A percentile compares a stretch with the other conserved stretches of the same genome.
phyloP scores from a whole-genome alignment of 352 stramenopile genomes.

The Phytophthora sansomeana region DNA sequence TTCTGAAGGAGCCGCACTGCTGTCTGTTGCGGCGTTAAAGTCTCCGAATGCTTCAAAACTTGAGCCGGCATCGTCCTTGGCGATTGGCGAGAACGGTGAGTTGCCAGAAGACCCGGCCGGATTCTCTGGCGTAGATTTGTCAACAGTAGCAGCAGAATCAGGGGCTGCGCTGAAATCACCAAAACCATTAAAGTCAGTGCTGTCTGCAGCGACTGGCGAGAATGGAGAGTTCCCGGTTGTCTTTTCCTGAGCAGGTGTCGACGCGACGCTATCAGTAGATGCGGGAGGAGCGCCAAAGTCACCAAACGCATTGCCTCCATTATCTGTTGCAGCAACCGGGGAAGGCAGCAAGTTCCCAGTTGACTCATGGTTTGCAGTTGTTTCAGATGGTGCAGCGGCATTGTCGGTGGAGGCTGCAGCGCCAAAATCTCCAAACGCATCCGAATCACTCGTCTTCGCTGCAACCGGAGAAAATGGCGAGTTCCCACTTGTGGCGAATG shows the following conservation, averaged over 20 bases:
- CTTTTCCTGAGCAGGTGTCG: conserved; percentile 6
- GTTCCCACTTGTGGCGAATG: conserved; percentile 19
- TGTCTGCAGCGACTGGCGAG: conserved; percentile 21
- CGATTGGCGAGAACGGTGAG: conserved; percentile 27
- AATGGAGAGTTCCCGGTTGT: conserved; percentile 33
- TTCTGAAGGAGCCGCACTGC: background rate
- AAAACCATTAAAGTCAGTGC: conserved; percentile 32
- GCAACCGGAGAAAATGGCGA: conserved; percentile 37
- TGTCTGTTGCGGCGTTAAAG: conserved; percentile 17
- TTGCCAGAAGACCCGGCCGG: conserved; percentile 5
- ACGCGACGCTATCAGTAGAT: conserved; percentile 10
- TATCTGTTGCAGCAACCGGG: conserved; percentile 11
- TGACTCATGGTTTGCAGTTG: conserved; percentile 10
- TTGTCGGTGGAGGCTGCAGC: conserved; percentile 18
- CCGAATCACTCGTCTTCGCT: conserved; percentile 8
- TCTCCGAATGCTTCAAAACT: conserved; percentile 28
- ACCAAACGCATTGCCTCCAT: conserved; percentile 18
- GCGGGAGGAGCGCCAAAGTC: conserved; percentile 21
- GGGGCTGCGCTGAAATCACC: conserved; percentile 37
- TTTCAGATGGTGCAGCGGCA: conserved; percentile 11
- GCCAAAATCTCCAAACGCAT: conserved; percentile 29
- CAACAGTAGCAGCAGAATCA: conserved; percentile 1
- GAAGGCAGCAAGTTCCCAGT: conserved; percentile 25
- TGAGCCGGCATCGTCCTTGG: conserved; percentile 2
- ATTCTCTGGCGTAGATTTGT: conserved; percentile 3